Conservation (phyloP, 805 yeast genomes). For the Suhomyces emberorum region DNA sequence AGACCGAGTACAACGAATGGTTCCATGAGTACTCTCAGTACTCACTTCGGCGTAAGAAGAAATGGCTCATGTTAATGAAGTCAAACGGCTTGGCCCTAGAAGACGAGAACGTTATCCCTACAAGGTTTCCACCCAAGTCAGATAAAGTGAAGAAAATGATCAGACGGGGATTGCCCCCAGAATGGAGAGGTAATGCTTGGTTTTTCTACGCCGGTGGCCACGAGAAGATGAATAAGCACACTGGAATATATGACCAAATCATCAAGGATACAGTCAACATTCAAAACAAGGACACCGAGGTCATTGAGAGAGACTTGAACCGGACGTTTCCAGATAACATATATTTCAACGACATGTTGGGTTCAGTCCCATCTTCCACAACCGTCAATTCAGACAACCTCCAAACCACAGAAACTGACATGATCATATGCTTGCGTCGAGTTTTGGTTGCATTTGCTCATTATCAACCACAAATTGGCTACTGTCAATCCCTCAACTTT, state of each 20-base stretch:
- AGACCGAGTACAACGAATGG: conserved; percentile 69
- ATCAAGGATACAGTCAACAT: conserved; percentile 53
- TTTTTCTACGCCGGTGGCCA: conserved; percentile 88
- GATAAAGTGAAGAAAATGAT: conserved; percentile 78
- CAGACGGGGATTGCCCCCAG: conserved; percentile 92
- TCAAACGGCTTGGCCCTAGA: conserved; percentile 62
- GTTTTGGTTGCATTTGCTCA: conserved; percentile 81
- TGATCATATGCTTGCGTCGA: conserved; percentile 71
- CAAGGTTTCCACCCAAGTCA: conserved; percentile 71
- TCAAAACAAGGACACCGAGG: conserved; percentile 77
- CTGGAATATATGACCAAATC: conserved; percentile 70
- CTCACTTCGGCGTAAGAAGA: conserved; percentile 59
- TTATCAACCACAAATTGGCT: conserved; percentile 87
- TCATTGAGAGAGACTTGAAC: conserved; percentile 89
- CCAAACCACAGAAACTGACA: conserved; percentile 49
- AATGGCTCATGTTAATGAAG: conserved; percentile 70
- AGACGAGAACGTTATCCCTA: conserved; percentile 39
- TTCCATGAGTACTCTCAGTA: conserved; percentile 65
- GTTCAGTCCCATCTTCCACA: conserved; percentile 3
- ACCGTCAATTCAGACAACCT: conserved; percentile 1
- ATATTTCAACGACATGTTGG: conserved; percentile 55
- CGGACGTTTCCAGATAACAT: conserved; percentile 94
- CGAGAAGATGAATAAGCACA: conserved; percentile 63
- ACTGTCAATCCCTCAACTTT: conserved; percentile 93
- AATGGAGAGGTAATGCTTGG: conserved; percentile 98